A percentile compares a stretch with the other conserved stretches of the same genome.
These are phyloP conservation scores for Elongisporangium undulatum DNA, from an alignment of 352 stramenopile species.

Conservation along the genomic window DNA sequence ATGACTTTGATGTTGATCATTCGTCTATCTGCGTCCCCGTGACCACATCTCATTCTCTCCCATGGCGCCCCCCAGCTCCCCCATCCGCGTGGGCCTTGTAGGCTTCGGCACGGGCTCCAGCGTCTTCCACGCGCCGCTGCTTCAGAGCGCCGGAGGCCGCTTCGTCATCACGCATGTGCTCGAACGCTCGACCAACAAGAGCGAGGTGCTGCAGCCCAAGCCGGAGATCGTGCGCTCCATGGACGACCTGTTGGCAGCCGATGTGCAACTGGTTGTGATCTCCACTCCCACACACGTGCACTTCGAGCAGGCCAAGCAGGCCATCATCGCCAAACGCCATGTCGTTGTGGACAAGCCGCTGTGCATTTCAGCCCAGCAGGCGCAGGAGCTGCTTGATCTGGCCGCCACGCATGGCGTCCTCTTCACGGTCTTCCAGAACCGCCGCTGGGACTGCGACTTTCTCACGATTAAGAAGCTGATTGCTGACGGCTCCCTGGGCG, in stretches of 20 bases:
- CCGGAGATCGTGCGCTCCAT: constrained; percentile 69
- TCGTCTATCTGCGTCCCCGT: constrained; percentile 3
- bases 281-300: constrained; percentile 69
- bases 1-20: background rate
- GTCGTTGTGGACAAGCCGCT: constrained; percentile 78
- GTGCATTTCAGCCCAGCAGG: constrained; percentile 47
- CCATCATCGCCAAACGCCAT: constrained; percentile 65
- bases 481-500: constrained; percentile 36
- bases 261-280: constrained; percentile 66
- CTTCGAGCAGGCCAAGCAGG: constrained; percentile 71
- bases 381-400: constrained; percentile 40
- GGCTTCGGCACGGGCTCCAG: constrained; percentile 67
- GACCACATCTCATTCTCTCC: background rate
- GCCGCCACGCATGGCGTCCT: constrained; percentile 47
- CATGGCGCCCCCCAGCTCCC: constrained; percentile 3
- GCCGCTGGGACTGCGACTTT: constrained; percentile 74
- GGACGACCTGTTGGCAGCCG: constrained; percentile 52
- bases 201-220: constrained; percentile 27
- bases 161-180: constrained; percentile 77
- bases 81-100: constrained; percentile 58
- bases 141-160: constrained; percentile 39
- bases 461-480: constrained; percentile 51
- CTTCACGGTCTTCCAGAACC: constrained; percentile 78
- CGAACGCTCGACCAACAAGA: constrained; percentile 68
- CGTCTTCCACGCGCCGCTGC: constrained; percentile 70